A percentile compares a stretch with the other conserved stretches of the same genome.
phyloP scores from a whole-genome alignment of 495 filamentous ascomycete species.

The Penicillium manginii region DNA sequence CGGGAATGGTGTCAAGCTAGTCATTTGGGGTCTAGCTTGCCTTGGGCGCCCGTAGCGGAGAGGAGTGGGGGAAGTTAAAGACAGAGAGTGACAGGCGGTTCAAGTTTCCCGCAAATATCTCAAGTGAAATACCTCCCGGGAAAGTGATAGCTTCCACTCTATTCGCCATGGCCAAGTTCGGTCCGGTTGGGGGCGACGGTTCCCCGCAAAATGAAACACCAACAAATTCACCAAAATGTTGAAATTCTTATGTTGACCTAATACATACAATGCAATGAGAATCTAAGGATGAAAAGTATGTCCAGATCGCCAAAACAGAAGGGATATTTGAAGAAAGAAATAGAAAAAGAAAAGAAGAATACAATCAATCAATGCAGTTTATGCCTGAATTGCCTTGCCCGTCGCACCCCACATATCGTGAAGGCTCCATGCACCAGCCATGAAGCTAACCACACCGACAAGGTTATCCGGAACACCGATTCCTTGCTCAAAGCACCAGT shows the following conservation, averaged over 20 bases:
- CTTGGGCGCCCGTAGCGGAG: conserved; percentile 10
- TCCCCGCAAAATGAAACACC: not conserved
- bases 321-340: conserved; percentile 16
- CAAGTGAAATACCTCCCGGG: no score
- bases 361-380: not conserved
- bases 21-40: conserved; percentile 7
- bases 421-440: conserved; percentile 51
- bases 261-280: not conserved
- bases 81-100: not conserved
- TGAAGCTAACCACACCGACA: conserved; percentile 67
- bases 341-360: conserved; percentile 1
- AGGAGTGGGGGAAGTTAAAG: conserved; percentile 6
- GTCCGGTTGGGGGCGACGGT: not conserved
- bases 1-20: conserved; percentile 7
- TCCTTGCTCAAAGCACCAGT: conserved; percentile 81
- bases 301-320: conserved; percentile 9
- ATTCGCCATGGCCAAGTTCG: no score
- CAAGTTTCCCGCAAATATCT: no score
- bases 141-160: no score
- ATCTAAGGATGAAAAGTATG: conserved; percentile 1
- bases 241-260: not conserved
- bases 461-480: conserved; percentile 68
- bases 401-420: conserved; percentile 43
- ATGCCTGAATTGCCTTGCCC: conserved; percentile 16
- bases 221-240: not conserved